Evolutionary conservation across 495 filamentous ascomycete genomes (phyloP).

Genomic region (Lasiosphaeria miniovina): DNA sequence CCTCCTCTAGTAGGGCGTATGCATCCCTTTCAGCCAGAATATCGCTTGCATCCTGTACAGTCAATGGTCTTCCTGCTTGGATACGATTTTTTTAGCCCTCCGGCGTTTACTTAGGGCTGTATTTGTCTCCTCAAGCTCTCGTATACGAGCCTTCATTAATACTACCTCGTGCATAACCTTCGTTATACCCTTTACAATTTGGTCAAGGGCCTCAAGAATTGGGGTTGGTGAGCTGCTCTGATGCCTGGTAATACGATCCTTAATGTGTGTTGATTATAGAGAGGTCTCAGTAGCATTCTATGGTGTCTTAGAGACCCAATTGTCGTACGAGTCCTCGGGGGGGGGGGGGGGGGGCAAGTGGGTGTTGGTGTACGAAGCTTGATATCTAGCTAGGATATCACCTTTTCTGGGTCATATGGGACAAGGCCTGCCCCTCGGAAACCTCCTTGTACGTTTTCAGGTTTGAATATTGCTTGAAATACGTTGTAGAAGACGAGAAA

Average conservation of each 20-base stretch:
- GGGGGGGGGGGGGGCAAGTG: too few species aligned
- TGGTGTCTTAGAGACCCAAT: constrained; percentile 1
- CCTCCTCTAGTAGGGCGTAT: too few species aligned
- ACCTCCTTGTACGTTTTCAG: too few species aligned
- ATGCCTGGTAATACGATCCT: not conserved
- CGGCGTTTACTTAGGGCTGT: too few species aligned
- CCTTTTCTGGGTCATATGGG: constrained; percentile 11
- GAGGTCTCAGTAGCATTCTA: not conserved
- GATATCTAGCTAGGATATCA: too few species aligned
- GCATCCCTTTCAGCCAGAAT: too few species aligned
- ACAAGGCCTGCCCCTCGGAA: constrained; percentile 8
- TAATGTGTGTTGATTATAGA: not conserved
- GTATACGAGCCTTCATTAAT: not conserved
- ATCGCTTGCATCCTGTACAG: too few species aligned
- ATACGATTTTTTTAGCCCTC: too few species aligned
- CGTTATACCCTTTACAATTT: not conserved
- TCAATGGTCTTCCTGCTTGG: too few species aligned
- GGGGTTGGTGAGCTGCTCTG: not conserved
- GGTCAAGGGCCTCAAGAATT: not conserved
- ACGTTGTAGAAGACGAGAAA: constrained; percentile 11
- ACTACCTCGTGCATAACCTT: constrained; percentile 2
- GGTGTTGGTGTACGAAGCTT: too few species aligned
- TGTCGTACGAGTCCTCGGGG: not conserved
- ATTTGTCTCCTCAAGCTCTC: not conserved
- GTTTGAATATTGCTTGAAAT: not conserved